Evolutionary conservation across 345 rosid genomes (phyloP), one percentile per base, ranked within the genome.

Genomic region (Atalantia buxifolia): DNA sequence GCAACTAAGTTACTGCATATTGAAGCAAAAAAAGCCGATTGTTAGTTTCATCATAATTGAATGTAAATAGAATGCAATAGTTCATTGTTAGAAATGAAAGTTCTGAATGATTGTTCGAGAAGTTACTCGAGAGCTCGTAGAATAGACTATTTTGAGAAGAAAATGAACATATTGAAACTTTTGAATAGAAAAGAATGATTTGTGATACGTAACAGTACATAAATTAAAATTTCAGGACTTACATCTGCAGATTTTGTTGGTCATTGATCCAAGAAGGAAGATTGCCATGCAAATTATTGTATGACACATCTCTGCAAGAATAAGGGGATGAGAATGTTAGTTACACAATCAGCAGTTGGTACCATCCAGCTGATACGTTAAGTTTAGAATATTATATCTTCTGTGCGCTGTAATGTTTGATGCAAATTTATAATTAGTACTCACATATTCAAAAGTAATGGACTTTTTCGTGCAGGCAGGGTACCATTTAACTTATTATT

Each of bases 1-100:
- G 84, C 94, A 59, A 94, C 88, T 35, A 93, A 40, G 83, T 90
- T 94, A 38, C 97, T 94, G 92, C 89, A 91, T 55, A 82, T 33
- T 22, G 18, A 7, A 71, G 63, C 79, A 72, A 62, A 71, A 9
- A 71, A 75, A 67, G 12, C 4, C 35, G 14, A 8, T 10, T 33
- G 38, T 65, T 36, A 81, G 74, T 73, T 75, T 78, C 82, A 76
- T n/a, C 55, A 53, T 55, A 30, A 38, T n/a, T 27, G 19, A 35
- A 45, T 45, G 50, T 45, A 0, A 42, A 45, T 3, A 3, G 4
- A 45, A 45, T 45, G 50, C 50, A 45, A 13, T 45, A 45, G 13
- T 45, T 6, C 7, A 7, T 71, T 31, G 74, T 7, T 27, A 28
- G 74, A 70, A 70, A 70, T 70, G n/a, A 28, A 70, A 48, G 56